A percentile compares a stretch with the other conserved stretches of the same genome.
Evolutionary conservation across 495 filamentous ascomycete species (phyloP).

Genomic region (Podospora tetraspora): DNA sequence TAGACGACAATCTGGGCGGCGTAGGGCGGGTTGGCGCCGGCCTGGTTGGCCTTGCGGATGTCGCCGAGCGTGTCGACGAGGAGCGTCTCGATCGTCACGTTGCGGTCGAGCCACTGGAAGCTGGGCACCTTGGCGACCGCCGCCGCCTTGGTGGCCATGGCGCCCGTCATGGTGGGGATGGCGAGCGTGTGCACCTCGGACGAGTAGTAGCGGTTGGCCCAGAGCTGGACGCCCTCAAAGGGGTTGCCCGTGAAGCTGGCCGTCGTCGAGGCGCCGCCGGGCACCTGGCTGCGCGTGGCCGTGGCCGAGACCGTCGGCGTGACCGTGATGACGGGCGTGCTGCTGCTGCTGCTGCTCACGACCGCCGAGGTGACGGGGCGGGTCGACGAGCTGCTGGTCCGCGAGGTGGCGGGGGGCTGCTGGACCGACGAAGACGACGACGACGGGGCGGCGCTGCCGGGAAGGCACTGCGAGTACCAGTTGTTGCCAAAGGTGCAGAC

Average conservation of each 20-base stretch:
- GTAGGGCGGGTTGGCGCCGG: constrained; percentile 40
- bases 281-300: background rate
- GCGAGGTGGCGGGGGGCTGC: constrained; percentile 13
- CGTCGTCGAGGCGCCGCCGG: constrained; percentile 16
- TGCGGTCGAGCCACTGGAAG: constrained; percentile 64
- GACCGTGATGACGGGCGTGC: constrained; percentile 9
- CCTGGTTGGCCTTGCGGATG: constrained; percentile 52
- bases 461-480: constrained; percentile 49
- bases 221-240: constrained; percentile 48
- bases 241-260: constrained; percentile 47
- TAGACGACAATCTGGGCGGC: constrained; percentile 58
- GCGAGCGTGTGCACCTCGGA: constrained; percentile 49
- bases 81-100: constrained; percentile 55
- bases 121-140: constrained; percentile 62
- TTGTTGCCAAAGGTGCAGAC: constrained; percentile 40
- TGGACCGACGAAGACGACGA: constrained; percentile 4
- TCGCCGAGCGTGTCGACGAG: constrained; percentile 46
- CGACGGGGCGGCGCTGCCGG: constrained; percentile 18
- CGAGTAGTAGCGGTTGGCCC: constrained; percentile 54
- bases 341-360: background rate
- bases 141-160: constrained; percentile 43
- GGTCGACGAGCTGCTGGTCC: background rate
- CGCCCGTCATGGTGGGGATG: constrained; percentile 41
- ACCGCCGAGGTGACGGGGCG: constrained; percentile 13
- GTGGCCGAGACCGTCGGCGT: constrained; percentile 4